phyloP scores from a whole-genome alignment of 306 rosid species.

The Acacia confusa region DNA sequence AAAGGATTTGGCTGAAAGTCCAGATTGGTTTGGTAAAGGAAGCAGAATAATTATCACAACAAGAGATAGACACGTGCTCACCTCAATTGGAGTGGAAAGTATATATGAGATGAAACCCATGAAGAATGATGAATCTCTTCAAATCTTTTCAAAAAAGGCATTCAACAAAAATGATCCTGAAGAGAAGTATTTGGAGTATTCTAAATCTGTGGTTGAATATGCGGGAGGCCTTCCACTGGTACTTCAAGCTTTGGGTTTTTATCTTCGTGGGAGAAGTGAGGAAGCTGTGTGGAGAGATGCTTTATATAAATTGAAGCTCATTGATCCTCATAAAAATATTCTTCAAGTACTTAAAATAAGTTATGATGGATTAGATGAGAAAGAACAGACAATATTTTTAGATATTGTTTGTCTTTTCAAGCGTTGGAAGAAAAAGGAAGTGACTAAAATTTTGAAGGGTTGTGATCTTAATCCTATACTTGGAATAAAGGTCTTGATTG shows the following conservation, averaged over 20 bases:
- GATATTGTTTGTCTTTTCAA: background rate
- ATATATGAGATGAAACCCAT: background rate
- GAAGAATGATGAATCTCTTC: background rate
- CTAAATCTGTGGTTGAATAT: too few species aligned
- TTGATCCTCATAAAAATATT: too few species aligned
- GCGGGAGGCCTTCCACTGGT: too few species aligned
- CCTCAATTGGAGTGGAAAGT: background rate
- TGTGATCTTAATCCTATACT: background rate
- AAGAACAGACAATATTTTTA: background rate
- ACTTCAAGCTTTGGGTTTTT: too few species aligned
- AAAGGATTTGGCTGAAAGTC: background rate
- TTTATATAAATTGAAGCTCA: too few species aligned
- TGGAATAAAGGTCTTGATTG: background rate
- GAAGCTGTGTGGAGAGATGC: too few species aligned
- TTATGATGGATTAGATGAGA: background rate
- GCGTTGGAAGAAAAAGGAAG: fast-evolving
- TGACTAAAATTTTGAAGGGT: background rate
- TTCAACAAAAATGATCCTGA: too few species aligned
- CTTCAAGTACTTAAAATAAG: background rate
- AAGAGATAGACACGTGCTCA: constrained; percentile 1
- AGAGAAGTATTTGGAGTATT: too few species aligned
- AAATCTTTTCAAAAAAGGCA: too few species aligned
- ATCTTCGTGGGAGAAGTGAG: too few species aligned
- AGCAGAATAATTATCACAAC: background rate
- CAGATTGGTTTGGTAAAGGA: background rate